These are phyloP conservation scores for Brassica carinata DNA, from an alignment of 345 rosid genomes.

Conservation along the genomic window DNA sequence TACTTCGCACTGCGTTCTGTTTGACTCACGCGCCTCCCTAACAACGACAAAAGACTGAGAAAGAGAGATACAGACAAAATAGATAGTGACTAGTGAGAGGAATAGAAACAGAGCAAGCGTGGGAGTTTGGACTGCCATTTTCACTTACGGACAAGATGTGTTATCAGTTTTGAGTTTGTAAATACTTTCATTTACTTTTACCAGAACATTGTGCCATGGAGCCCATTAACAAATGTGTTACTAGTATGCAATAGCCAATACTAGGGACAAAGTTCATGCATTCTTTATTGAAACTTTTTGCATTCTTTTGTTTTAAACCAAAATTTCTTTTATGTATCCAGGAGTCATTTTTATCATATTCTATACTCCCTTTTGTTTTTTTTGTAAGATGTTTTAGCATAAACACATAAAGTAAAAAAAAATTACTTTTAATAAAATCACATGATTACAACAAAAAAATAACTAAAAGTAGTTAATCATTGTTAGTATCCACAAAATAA, in stretches of 20 bases:
- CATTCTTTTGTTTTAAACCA: background rate
- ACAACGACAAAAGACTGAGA: constrained; percentile 35
- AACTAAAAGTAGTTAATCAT: no score
- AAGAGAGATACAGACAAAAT: constrained; percentile 30
- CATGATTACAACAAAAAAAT: no score
- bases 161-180: background rate
- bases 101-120: constrained; percentile 49
- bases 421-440: no score
- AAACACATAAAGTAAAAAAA: no score
- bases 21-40: constrained; percentile 37
- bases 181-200: background rate
- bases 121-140: constrained; percentile 41
- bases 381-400: no score
- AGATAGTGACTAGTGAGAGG: constrained; percentile 30
- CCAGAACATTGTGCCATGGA: background rate
- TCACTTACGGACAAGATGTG: constrained; percentile 31
- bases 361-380: no score
- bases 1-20: constrained; percentile 17
- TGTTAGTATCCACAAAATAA: no score
- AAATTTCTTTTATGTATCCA: background rate
- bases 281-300: background rate
- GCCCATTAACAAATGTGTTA: background rate
- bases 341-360: background rate
- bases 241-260: background rate
- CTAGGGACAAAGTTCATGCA: background rate